phyloP scores from a whole-genome alignment of 371 early-diverging fungal species.

The Rhizopus stolonifer region DNA sequence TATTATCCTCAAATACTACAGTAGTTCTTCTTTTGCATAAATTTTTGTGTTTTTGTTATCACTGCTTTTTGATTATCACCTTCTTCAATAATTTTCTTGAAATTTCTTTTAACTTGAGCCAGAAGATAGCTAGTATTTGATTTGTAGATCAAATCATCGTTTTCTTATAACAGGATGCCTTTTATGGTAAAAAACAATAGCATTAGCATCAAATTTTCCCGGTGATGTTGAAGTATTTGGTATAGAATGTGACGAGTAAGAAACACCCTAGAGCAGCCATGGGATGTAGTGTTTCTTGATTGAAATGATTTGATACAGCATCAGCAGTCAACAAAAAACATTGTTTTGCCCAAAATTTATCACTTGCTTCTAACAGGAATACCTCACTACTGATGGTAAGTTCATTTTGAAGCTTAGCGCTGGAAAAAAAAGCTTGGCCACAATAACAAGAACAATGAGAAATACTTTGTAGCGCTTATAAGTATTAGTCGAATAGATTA shows the following conservation, averaged over 20 bases:
- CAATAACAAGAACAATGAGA: no score
- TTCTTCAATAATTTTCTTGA: slow-evolving; percentile 5
- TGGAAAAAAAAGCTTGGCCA: no score
- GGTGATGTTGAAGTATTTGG: slow-evolving; percentile 10
- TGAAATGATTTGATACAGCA: not conserved
- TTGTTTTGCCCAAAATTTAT: slow-evolving; percentile 14
- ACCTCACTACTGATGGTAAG: no score
- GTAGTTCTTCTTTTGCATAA: slow-evolving; percentile 8
- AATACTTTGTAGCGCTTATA: no score
- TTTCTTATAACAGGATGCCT: slow-evolving; percentile 7
- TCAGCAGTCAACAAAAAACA: slow-evolving; percentile 9
- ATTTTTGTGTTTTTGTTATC: not conserved
- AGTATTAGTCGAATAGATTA: no score
- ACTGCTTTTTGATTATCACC: slow-evolving; percentile 1
- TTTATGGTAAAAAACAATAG: slow-evolving; percentile 1
- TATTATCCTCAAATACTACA: no score
- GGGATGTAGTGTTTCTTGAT: slow-evolving; percentile 1
- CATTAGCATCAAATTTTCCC: slow-evolving; percentile 4
- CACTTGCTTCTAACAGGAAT: no score
- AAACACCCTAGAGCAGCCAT: slow-evolving; percentile 10
- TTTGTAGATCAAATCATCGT: slow-evolving; percentile 5
- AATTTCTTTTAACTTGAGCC: slow-evolving; percentile 7
- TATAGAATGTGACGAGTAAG: slow-evolving; percentile 2
- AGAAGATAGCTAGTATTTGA: slow-evolving; percentile 3
- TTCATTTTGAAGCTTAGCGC: no score